Evolutionary conservation across 2,329 filamentous ascomycete genomes (phyloP).

Genomic region (Ascochyta pisi): DNA sequence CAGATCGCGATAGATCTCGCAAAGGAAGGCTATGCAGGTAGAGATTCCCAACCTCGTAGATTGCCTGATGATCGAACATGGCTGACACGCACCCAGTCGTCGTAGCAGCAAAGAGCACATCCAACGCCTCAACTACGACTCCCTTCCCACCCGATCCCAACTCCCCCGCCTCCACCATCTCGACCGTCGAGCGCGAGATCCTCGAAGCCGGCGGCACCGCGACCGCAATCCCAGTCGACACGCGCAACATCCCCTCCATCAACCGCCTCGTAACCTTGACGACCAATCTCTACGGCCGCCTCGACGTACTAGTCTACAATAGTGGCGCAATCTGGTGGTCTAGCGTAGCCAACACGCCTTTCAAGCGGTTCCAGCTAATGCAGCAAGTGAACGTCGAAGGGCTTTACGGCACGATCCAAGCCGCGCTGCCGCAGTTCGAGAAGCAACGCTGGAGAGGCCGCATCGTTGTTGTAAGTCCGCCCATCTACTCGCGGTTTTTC

Average conservation of each 20-base stretch:
- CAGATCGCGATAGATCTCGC: conserved; percentile 82
- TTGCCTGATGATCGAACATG: not conserved
- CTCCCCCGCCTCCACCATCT: conserved; percentile 76
- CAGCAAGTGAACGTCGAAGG: conserved; percentile 66
- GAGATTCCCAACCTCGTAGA: conserved; percentile 3
- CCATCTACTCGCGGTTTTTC: conserved; percentile 86
- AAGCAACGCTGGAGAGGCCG: conserved; percentile 61
- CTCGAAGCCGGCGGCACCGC: conserved; percentile 67
- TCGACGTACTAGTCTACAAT: conserved; percentile 84
- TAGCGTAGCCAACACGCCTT: conserved; percentile 72
- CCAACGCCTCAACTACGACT: conserved; percentile 61
- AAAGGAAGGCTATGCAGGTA: conserved; percentile 73
- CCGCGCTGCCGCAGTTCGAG: conserved; percentile 70
- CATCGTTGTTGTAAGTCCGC: conserved; percentile 80
- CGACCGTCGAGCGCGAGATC: conserved; percentile 80
- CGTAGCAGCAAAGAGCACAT: conserved; percentile 77
- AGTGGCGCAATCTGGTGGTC: conserved; percentile 87
- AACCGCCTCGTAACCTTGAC: conserved; percentile 50
- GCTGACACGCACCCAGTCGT: conserved; percentile 59
- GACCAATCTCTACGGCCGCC: conserved; percentile 63
- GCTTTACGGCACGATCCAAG: conserved; percentile 75
- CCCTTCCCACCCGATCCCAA: conserved; percentile 80
- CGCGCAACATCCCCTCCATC: conserved; percentile 62
- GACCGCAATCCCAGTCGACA: conserved; percentile 72
- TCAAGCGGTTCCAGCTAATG: conserved; percentile 73